phyloP scores from a whole-genome alignment of 129 eudicot genomes.

The Dittrichia graveolens region DNA sequence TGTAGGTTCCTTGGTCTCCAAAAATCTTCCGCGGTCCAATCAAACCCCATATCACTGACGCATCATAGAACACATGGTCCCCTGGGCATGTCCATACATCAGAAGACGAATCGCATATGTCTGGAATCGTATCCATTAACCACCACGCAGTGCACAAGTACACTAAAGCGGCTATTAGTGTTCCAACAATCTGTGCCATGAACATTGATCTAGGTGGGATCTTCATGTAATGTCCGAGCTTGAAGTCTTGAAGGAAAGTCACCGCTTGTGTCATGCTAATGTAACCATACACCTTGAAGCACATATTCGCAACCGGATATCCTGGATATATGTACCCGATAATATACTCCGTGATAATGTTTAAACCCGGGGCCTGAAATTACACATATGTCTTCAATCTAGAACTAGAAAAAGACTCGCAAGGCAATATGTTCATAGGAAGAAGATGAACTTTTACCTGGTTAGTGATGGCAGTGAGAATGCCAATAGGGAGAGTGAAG shows the following conservation, averaged over 20 bases:
- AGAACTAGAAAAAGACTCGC: neutral
- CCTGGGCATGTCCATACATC: slow-evolving; percentile 85
- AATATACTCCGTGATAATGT: slow-evolving; percentile 90
- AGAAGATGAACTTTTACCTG: slow-evolving; percentile 49
- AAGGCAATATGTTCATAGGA: neutral
- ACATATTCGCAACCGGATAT: slow-evolving; percentile 98
- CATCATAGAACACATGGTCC: slow-evolving; percentile 77
- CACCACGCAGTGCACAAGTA: slow-evolving; percentile 91
- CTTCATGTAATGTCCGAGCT: slow-evolving; percentile 95
- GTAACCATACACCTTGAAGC: slow-evolving; percentile 96
- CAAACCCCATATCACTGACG: slow-evolving; percentile 92
- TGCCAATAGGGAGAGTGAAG: slow-evolving; percentile 97
- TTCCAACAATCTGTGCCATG: slow-evolving; percentile 88
- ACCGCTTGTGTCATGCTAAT: slow-evolving; percentile 92
- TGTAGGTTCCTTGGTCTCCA: slow-evolving; percentile 77
- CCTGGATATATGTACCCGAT: slow-evolving; percentile 97
- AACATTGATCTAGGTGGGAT: slow-evolving; percentile 88
- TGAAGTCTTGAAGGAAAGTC: slow-evolving; percentile 86
- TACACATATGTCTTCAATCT: neutral
- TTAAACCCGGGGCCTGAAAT: slow-evolving; percentile 83
- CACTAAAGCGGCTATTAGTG: slow-evolving; percentile 59
- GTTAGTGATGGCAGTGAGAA: slow-evolving; percentile 94
- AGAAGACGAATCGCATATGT: slow-evolving; percentile 57
- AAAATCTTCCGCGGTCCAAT: slow-evolving; percentile 87
- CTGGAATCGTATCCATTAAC: slow-evolving; percentile 81